Base-by-base conservation (phyloP, 192 early-diverging fungal species). In the Linnemannia exigua region DNA sequence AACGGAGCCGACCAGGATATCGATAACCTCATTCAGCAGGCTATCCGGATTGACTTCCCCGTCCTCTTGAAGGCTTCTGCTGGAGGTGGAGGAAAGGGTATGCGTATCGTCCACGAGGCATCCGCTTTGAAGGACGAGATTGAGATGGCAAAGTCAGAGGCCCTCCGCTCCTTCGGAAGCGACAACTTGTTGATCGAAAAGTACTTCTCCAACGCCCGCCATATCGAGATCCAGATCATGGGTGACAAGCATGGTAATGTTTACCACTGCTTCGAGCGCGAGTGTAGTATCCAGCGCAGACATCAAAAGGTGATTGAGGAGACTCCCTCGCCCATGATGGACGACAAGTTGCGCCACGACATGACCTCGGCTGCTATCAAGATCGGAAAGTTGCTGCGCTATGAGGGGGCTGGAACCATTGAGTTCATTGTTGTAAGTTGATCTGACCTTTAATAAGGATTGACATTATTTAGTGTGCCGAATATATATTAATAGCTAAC, bases 301-400 rank as follows among this genome's bases (percentile, higher is more conserved):
- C 92, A 94, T 79, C 93, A 94, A 82, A 94, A 94, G 73, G 89
- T 94, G 28, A 91, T 94, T 63, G 93, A 94, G 80, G 89, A 90
- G 47, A 89, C 91, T 20, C 91, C 91, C 25, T 90, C 90, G 22
- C 90, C 92, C n/a, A 83, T 87, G 66, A 80, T 93, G 69, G 84
- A 88, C 74, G 81, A 86, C 17, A 70, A 77, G 25, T 75, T 90
- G 1, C 89, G 90, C 33, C 68, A 89, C 31, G 83, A 80, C 0
- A 92, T 92, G 87, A 88, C 88, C 15, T 67, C 87, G 1, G 89
- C 89, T 46, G 91, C 91, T 1, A 71, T 90, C 28, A 82, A 90
- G 69, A 90, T 92, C 66, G 91, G 90, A 36, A 89, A 87, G 48
- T 51, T 81, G 2, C 79, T 93, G 20, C 79, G 81, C 6, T 94